phyloP scores from a whole-genome alignment of 75 land plant species.

The Chamaecyparis obtusa region DNA sequence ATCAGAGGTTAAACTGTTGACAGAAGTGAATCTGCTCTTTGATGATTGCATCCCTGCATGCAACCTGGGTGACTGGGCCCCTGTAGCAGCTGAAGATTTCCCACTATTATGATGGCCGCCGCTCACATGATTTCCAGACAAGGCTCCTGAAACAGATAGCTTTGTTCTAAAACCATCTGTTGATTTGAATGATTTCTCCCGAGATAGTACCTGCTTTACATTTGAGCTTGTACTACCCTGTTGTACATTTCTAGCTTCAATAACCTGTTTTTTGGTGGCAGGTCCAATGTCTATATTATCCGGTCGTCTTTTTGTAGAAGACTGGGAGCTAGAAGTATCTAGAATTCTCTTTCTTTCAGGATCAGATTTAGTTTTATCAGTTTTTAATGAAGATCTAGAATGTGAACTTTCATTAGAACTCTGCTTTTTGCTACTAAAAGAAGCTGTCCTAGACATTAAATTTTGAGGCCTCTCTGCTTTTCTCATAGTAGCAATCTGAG shows the following conservation, averaged over 20 bases:
- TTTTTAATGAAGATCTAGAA: constrained; percentile 12
- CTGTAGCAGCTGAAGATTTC: not conserved
- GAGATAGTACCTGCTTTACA: constrained; percentile 27
- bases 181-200: constrained; percentile 58
- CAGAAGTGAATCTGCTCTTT: constrained; percentile 20
- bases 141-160: not conserved
- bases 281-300: constrained; percentile 35
- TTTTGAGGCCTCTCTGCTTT: constrained; percentile 23
- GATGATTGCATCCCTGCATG: constrained; percentile 7
- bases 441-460: constrained; percentile 3
- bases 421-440: constrained; percentile 17
- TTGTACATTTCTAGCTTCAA: constrained; percentile 25
- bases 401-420: constrained; percentile 6
- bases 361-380: constrained; percentile 3
- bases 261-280: constrained; percentile 28
- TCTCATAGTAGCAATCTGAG: constrained; percentile 32
- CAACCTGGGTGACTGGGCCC: constrained; percentile 8
- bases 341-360: constrained; percentile 13
- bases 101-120: constrained; percentile 8
- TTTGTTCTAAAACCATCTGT: constrained; percentile 37
- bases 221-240: constrained; percentile 22
- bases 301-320: constrained; percentile 29
- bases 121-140: constrained; percentile 5
- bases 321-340: constrained; percentile 13
- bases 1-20: constrained; percentile 1